Conservation (phyloP, 169 alveolate species). For the Cryptosporidium muris region DNA sequence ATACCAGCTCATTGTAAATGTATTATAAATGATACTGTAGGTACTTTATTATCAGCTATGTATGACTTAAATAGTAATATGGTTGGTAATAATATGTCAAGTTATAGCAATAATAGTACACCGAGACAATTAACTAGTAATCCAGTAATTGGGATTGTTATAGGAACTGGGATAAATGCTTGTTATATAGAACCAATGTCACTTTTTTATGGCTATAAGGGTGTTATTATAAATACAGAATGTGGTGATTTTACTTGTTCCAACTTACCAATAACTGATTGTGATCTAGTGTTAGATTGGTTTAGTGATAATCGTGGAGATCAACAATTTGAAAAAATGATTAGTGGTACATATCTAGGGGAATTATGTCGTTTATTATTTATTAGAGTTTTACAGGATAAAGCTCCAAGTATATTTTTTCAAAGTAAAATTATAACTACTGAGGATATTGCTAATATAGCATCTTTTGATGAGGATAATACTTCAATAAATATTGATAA, state of each 20-base stretch:
- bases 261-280: slow-evolving; percentile 83
- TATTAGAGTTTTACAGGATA: slow-evolving; percentile 78
- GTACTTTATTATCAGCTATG: slow-evolving; percentile 84
- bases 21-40: slow-evolving; percentile 88
- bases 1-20: slow-evolving; percentile 83
- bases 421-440: slow-evolving; percentile 19
- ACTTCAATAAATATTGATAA: neutral
- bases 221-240: slow-evolving; percentile 85
- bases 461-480: neutral
- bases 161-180: slow-evolving; percentile 89
- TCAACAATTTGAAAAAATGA: slow-evolving; percentile 85
- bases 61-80: slow-evolving; percentile 23
- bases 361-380: slow-evolving; percentile 84
- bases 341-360: slow-evolving; percentile 89
- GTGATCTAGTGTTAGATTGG: slow-evolving; percentile 83
- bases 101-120: neutral
- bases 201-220: slow-evolving; percentile 81
- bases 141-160: slow-evolving; percentile 81
- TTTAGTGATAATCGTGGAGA: slow-evolving; percentile 85
- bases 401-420: slow-evolving; percentile 76
- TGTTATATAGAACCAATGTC: slow-evolving; percentile 88
- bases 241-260: slow-evolving; percentile 85
- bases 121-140: neutral
- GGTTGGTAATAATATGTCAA: neutral
- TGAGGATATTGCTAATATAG: slow-evolving; percentile 25